Percentiles rank a stretch among this genome's conserved stretches.
These are phyloP conservation scores for Leishmania turanica DNA, from an alignment of 208 protist species.

Conservation along the genomic window DNA sequence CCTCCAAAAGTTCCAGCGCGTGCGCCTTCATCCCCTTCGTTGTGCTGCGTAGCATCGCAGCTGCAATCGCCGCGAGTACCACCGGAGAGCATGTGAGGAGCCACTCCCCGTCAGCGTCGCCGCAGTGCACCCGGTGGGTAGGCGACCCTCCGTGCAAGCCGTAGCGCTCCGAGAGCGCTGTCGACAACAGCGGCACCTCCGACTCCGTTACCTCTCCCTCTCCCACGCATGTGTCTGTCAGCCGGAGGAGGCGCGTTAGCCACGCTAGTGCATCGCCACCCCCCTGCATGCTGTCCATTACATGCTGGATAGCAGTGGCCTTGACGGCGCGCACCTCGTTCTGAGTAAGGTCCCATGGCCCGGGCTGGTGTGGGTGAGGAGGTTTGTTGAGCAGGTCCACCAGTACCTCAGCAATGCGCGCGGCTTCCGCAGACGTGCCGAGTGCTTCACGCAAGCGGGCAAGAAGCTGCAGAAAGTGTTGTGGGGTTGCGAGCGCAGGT, in stretches of 20 bases:
- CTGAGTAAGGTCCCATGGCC: slow-evolving; percentile 49
- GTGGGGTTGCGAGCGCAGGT: slow-evolving; percentile 19
- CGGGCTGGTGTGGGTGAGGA: slow-evolving; percentile 45
- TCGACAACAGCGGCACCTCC: background rate
- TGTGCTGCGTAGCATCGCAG: slow-evolving; percentile 39
- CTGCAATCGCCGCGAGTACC: slow-evolving; percentile 39
- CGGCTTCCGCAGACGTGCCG: slow-evolving; percentile 8
- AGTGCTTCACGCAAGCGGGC: slow-evolving; percentile 6
- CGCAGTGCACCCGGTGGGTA: background rate
- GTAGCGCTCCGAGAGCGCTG: slow-evolving; percentile 14
- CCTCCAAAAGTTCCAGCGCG: slow-evolving; percentile 45
- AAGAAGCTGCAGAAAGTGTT: slow-evolving; percentile 34
- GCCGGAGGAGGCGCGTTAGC: slow-evolving; percentile 29
- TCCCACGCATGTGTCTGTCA: slow-evolving; percentile 7
- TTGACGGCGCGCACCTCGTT: slow-evolving; percentile 23
- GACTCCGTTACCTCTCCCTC: background rate
- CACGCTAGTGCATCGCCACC: slow-evolving; percentile 34
- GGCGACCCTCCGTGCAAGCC: slow-evolving; percentile 2
- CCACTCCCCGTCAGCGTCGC: slow-evolving; percentile 24
- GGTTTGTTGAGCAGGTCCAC: slow-evolving; percentile 63
- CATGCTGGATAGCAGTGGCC: slow-evolving; percentile 27
- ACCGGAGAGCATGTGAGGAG: slow-evolving; percentile 30
- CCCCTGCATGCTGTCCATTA: slow-evolving; percentile 26
- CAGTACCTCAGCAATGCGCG: slow-evolving; percentile 36
- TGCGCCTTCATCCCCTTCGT: slow-evolving; percentile 16